Base-by-base conservation (phyloP, 345 rosid genomes). In the Erysimum cheiranthoides region DNA sequence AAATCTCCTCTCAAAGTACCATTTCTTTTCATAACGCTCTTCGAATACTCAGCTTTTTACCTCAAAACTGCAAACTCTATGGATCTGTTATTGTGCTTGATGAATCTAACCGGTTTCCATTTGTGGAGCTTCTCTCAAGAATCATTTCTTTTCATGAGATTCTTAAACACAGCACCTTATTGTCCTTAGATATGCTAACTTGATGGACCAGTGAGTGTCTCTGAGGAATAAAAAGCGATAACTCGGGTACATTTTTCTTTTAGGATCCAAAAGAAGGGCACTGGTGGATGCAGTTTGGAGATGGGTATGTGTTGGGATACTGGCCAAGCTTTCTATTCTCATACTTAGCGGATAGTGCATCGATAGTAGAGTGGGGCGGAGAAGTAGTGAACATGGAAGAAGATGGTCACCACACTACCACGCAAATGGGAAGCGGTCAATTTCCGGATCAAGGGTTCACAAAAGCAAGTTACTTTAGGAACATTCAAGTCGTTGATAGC, bases 231-330 rank as follows among this genome's bases (percentile, higher is more conserved):
- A 57, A 34, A 43, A 56, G 50, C 2, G 0, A 66, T 57, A 47
- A 68, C 16, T 16, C 3, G 3, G n/a, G 52, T 32, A 39, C 64
- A 12, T 61, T 65, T 12, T 74, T 13, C 46, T 54, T 74, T 67
- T 73, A 89, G 93, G 93, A 89, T 66, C 93, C 87, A 0, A 80
- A 84, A 32, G 93, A 84, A 76, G 93, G 93, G 45, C 86, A 89
- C 73, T 89, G 93, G 93, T 89, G 93, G 93, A 83, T 89, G 90
- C 90, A 86, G 68, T 88, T 84, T 68, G 93, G 93, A 5, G 83
- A 84, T 5, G 84, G 77, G 56, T 76, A 81, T 43, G 89, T 86
- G 65, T 56, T 89, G 65, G 93, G 93, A 5, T 89, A 89, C 50
- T 89, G 90, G 93, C 93, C 93, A 25, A 84, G 79, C 12, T 84